Conservation (phyloP, 345 rosid species). For the Ceriops zippeliana region DNA sequence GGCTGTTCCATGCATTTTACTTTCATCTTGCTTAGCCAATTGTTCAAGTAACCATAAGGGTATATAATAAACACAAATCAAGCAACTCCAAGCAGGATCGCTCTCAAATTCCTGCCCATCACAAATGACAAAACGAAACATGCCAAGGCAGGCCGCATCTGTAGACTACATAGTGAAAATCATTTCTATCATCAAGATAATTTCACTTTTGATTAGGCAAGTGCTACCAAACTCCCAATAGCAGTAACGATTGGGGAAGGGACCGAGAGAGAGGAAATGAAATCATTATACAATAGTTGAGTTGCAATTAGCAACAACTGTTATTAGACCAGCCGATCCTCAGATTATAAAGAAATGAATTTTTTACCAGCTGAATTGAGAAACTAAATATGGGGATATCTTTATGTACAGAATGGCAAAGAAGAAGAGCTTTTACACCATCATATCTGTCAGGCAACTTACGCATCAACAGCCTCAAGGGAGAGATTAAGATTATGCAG, state of each 20-base stretch:
- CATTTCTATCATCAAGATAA: no score
- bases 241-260: neutral
- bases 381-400: conserved; percentile 15
- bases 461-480: neutral
- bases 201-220: no score
- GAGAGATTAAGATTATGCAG: conserved; percentile 38
- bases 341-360: conserved; percentile 23
- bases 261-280: neutral
- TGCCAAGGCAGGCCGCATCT: no score
- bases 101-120: no score
- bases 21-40: no score
- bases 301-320: conserved; percentile 34
- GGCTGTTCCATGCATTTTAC: no score
- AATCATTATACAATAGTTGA: conserved; percentile 23
- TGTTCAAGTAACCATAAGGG: no score
- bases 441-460: conserved; percentile 8
- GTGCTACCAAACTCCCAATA: no score
- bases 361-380: conserved; percentile 28
- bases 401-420: conserved; percentile 27
- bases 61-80: no score
- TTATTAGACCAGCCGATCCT: conserved; percentile 16
- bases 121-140: no score
- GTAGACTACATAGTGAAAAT: no score
- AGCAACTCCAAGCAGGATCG: no score
- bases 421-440: conserved; percentile 2